Base-by-base conservation (phyloP, 2,329 filamentous ascomycete species). In the Penicillium capsulatum region DNA sequence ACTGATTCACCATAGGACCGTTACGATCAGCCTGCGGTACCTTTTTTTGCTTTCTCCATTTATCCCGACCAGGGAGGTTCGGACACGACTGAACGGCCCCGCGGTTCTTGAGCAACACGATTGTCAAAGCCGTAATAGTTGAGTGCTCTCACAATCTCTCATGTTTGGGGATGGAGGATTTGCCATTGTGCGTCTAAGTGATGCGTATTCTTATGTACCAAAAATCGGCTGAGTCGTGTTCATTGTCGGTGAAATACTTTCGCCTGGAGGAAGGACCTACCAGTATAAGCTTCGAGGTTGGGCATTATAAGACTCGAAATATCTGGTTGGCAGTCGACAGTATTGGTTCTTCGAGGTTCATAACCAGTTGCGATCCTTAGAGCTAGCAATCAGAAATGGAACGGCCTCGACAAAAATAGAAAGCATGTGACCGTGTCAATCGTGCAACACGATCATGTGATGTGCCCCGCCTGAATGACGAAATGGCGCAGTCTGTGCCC, bases 391-490 rank as follows among this genome's bases (percentile, higher is more conserved):
- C 26, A 28, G 26, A 28, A 28, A 28, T 28, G 13, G 26, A 28
- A 28, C 26, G n/a, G 26, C 26, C 26, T 28, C 26, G 26, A 28
- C 26, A 28, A 28, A 28, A 28, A 28, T 28, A 28, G 26, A 28
- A 28, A 28, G n/a, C 26, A 28, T 28, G n/a, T 28, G n/a, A 28
- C 26, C n/a, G n/a, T 28, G n/a, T 28, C 26, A 11, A 28, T 28
- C n/a, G n/a, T 28, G 6, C 26, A 11, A 28, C n/a, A 28, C 26
- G n/a, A 28, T 11, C 26, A 28, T 28, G 13, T 28, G 26, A 28
- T 28, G 26, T 28, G 26, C 10, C 26, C 26, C 26, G 26, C 26
- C 26, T 28, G 9, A 28, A 28, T 28, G 26, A 28, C 26, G 9
- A 28, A 28, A 28, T 28, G n/a, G 26, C n/a, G n/a, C n/a, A n/a